Base-by-base conservation (phyloP, 495 filamentous ascomycete species). In the Aspergillus affinis region DNA sequence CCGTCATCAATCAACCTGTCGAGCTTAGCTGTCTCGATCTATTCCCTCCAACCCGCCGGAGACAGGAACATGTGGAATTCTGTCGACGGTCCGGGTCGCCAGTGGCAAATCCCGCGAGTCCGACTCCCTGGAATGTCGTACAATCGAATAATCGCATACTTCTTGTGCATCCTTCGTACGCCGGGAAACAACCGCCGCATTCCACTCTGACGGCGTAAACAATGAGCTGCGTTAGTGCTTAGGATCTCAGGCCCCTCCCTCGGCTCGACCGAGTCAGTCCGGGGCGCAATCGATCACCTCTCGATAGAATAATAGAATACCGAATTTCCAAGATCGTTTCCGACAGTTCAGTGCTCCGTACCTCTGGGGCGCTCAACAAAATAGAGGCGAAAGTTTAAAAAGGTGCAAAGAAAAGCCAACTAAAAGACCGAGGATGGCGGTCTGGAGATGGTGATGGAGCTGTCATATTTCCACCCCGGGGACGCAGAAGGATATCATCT, bases 91-190 rank as follows among this genome's bases (percentile, higher is more conserved):
- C 15, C 27, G n/a, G 15, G n/a, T n/a, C 23, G 21, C 23, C 50
- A 29, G 57, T 59, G 49, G 57, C 49, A 44, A 41, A 53, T 59
- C 36, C 32, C 57, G 19, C 23, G 36, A 53, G 52, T 30, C 30
- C 49, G 29, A 41, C 13, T 41, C 44, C 57, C 32, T 20, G 29
- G 57, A 59, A 59, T 59, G 57, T 59, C 29, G 57, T 54, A 59
- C 57, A 54, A 51, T 13, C 50, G 18, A 59, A 41, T 46, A 53
- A 30, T 50, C 5, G 57, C 50, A 41, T 41, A 41, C 36, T 17
- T 41, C 36, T 52, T 50, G 50, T 27, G 23, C n/a, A 52, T 29
- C 50, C 12, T 30, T 59, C 57, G 48, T 44, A 21, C 41, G 1
- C 36, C 36, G 49, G 56, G 56, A 51, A 48, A 58, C 19, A 41